Evolutionary conservation across 2,329 filamentous ascomycete genomes (phyloP).

Genomic region (Ceratocystis cubensis): DNA sequence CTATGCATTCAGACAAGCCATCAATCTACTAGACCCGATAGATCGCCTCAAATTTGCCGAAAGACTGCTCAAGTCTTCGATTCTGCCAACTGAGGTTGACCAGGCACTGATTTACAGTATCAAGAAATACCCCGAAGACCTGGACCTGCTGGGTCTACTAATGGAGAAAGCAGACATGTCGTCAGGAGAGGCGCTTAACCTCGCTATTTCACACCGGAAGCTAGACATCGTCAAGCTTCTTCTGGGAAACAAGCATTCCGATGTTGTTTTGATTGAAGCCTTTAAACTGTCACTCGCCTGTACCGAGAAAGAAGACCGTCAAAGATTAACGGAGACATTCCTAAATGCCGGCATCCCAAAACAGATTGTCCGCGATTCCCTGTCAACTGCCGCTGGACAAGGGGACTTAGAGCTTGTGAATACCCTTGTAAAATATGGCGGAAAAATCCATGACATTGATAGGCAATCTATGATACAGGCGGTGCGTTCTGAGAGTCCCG

Average conservation of each 20-base stretch:
- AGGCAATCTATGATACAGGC: slow-evolving; percentile 44
- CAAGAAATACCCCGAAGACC: slow-evolving; percentile 35
- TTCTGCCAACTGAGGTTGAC: slow-evolving; percentile 37
- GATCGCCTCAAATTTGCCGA: slow-evolving; percentile 40
- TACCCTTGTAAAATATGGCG: slow-evolving; percentile 40
- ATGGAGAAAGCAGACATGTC: slow-evolving; percentile 36
- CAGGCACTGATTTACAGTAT: slow-evolving; percentile 41
- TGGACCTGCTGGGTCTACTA: slow-evolving; percentile 36
- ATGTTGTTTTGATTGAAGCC: slow-evolving; percentile 30
- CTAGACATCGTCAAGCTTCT: slow-evolving; percentile 37
- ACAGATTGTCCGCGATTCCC: slow-evolving; percentile 36
- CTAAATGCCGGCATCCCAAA: slow-evolving; percentile 36
- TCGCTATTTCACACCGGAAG: slow-evolving; percentile 36
- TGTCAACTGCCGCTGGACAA: slow-evolving; percentile 40
- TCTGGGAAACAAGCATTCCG: slow-evolving; percentile 28
- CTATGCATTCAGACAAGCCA: slow-evolving; percentile 39
- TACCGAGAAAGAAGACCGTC: slow-evolving; percentile 32
- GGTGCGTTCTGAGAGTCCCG: slow-evolving; percentile 38
- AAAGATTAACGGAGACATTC: slow-evolving; percentile 35
- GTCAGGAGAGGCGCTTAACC: slow-evolving; percentile 38
- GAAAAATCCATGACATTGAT: slow-evolving; percentile 38
- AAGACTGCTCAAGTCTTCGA: slow-evolving; percentile 38
- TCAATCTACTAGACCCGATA: slow-evolving; percentile 40
- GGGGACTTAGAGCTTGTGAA: slow-evolving; percentile 41
- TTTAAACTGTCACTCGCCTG: slow-evolving; percentile 33